Percentiles rank a stretch among this genome's conserved stretches.
Conservation (phyloP, 2,329 filamentous ascomycete genomes). For the Thelonectria blattea region DNA sequence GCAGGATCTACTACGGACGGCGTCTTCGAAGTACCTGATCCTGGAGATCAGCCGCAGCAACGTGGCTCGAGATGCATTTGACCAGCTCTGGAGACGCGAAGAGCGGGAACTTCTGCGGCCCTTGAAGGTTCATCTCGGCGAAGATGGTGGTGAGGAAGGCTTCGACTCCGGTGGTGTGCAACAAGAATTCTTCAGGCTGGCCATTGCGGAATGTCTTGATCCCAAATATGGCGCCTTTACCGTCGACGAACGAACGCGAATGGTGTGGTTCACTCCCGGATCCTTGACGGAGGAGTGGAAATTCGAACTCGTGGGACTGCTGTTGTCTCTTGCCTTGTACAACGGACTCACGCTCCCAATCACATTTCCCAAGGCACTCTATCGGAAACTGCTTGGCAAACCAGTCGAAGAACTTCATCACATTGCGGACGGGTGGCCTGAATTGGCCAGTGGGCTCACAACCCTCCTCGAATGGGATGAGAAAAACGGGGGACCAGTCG, state of each 20-base stretch:
- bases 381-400: slow-evolving; percentile 76
- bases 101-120: slow-evolving; percentile 82
- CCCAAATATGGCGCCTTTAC: slow-evolving; percentile 82
- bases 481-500: slow-evolving; percentile 70
- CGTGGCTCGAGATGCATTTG: slow-evolving; percentile 75
- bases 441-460: slow-evolving; percentile 75
- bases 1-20: slow-evolving; percentile 67
- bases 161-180: slow-evolving; percentile 95
- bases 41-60: slow-evolving; percentile 71
- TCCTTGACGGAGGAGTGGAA: slow-evolving; percentile 86
- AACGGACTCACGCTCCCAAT: slow-evolving; percentile 92
- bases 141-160: slow-evolving; percentile 83
- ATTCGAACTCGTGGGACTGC: slow-evolving; percentile 84
- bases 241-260: slow-evolving; percentile 74
- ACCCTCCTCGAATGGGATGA: slow-evolving; percentile 78
- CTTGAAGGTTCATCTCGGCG: slow-evolving; percentile 85
- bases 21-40: slow-evolving; percentile 74
- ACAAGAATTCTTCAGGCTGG: slow-evolving; percentile 91
- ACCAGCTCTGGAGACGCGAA: slow-evolving; percentile 89
- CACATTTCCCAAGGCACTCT: slow-evolving; percentile 85
- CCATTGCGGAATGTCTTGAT: slow-evolving; percentile 79
- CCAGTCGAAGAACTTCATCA: slow-evolving; percentile 74
- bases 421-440: slow-evolving; percentile 87
- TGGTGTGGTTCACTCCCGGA: slow-evolving; percentile 87
- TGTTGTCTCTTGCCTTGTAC: slow-evolving; percentile 90